Evolutionary conservation across 129 eudicot genomes (phyloP).

Genomic region (Saussurea involucrata): DNA sequence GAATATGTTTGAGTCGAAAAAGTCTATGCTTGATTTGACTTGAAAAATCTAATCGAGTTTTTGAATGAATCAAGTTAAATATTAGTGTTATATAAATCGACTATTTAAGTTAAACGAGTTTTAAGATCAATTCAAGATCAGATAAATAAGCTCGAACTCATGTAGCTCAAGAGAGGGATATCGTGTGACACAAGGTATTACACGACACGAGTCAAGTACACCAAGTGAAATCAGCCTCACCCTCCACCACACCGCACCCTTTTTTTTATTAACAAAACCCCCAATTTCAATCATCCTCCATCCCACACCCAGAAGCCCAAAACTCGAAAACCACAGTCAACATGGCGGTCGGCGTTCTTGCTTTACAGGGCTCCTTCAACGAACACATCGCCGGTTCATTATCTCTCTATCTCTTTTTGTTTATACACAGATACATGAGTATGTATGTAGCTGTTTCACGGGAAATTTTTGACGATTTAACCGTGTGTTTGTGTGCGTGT

Average conservation of each 20-base stretch:
- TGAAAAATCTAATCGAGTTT: no score
- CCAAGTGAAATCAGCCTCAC: background rate
- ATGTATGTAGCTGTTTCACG: background rate
- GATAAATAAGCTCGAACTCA: no score
- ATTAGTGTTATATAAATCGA: no score
- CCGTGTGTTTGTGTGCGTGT: background rate
- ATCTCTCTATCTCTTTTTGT: background rate
- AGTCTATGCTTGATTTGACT: no score
- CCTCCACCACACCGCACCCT: slow-evolving; percentile 3
- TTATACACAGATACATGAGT: background rate
- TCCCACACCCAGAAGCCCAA: background rate
- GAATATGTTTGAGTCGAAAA: no score
- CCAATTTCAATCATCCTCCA: background rate
- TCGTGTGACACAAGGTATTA: slow-evolving; percentile 34
- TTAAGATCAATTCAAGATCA: no score
- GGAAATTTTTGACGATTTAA: background rate
- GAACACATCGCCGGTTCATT: slow-evolving; percentile 82
- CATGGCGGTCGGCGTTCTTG: slow-evolving; percentile 91
- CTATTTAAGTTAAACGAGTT: no score
- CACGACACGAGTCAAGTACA: slow-evolving; percentile 28
- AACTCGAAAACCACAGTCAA: background rate
- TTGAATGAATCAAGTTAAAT: no score
- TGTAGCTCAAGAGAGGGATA: background rate
- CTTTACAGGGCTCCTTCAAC: slow-evolving; percentile 92
- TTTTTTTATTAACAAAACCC: background rate